Base-by-base conservation (phyloP, 352 stramenopile species). In the Phytophthora ramorum region DNA sequence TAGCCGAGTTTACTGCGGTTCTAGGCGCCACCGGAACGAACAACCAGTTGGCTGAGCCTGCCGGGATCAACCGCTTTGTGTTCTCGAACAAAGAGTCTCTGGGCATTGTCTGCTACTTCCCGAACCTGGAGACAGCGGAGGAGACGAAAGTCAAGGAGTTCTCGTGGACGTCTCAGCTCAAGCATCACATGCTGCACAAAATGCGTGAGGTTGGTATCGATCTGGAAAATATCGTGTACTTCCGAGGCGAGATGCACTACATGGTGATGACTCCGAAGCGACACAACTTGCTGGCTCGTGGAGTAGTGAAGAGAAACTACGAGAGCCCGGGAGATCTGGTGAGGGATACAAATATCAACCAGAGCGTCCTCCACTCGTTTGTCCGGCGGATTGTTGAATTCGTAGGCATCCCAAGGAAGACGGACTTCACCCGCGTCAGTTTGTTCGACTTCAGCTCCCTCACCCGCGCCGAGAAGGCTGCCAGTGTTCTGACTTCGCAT, bases 181-280 rank as follows among this genome's bases (percentile, higher is more conserved):
- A 92, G 58, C 78, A 90, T 51, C 66, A 86, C 40, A 76, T 92
- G 68, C 86, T 92, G 45, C 76, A 76, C 45, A 81, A 87, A 66
- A 78, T 92, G 70, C 71, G 76, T 37, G 78, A 78, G 1, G 57
- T 79, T 16, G 83, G 77, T 8, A 66, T 94, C 24, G 81, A 91
- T 47, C 44, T 91, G 3, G 85, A 94, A 65, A 92, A 92, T 51
- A 81, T 91, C 38, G 84, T 93, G 68, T 95, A 95, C 71, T 91
- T 92, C 66, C 81, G 83, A 14, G 86, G 85, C 26, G 82, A 90
- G 57, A 91, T 91, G 72, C 86, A 95, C 63, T 95, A 95, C 58
- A 59, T 95, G 10, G 86, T 95, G 2, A 92, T 91, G 81, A 93
- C 84, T 0, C 80, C 84, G 1, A 89, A 87, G 64, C 72, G 78